Evolutionary conservation across 2,329 filamentous ascomycete genomes (phyloP).

Genomic region (Colletotrichum trifolii): DNA sequence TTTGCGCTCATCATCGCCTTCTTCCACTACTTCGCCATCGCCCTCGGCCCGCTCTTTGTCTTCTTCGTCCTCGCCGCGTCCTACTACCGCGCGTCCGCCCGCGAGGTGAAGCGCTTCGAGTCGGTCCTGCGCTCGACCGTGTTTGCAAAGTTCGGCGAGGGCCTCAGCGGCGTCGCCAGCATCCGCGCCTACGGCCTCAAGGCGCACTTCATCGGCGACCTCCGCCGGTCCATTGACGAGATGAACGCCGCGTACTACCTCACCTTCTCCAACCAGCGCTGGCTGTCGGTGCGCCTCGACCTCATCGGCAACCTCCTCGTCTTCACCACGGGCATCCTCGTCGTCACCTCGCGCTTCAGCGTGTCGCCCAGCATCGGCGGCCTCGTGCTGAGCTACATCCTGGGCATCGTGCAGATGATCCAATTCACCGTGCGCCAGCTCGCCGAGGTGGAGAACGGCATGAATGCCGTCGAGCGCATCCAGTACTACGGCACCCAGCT

Average conservation of each 20-base stretch:
- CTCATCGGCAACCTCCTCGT: slow-evolving; percentile 85
- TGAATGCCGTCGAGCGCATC: slow-evolving; percentile 95
- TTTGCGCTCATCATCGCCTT: slow-evolving; percentile 94
- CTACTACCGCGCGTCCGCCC: slow-evolving; percentile 91
- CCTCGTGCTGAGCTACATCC: slow-evolving; percentile 90
- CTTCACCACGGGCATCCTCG: slow-evolving; percentile 88
- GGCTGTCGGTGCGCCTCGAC: slow-evolving; percentile 88
- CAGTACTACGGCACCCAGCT: slow-evolving; percentile 89
- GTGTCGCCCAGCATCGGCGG: slow-evolving; percentile 88
- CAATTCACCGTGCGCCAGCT: slow-evolving; percentile 95
- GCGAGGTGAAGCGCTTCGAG: slow-evolving; percentile 95
- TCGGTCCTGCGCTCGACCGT: slow-evolving; percentile 87
- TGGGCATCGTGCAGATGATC: slow-evolving; percentile 93
- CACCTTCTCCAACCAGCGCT: slow-evolving; percentile 95
- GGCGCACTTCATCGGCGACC: slow-evolving; percentile 75
- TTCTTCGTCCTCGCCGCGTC: slow-evolving; percentile 84
- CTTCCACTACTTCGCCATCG: slow-evolving; percentile 85
- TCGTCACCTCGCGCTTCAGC: slow-evolving; percentile 89
- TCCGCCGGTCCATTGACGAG: slow-evolving; percentile 81
- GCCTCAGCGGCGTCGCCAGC: slow-evolving; percentile 82
- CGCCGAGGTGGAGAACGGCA: slow-evolving; percentile 96
- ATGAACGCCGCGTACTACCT: slow-evolving; percentile 97
- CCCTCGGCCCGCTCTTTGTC: slow-evolving; percentile 72
- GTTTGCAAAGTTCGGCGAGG: slow-evolving; percentile 92
- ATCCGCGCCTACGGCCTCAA: slow-evolving; percentile 91